Conservation (phyloP, 352 stramenopile genomes). For the Plasmopara muralis region DNA sequence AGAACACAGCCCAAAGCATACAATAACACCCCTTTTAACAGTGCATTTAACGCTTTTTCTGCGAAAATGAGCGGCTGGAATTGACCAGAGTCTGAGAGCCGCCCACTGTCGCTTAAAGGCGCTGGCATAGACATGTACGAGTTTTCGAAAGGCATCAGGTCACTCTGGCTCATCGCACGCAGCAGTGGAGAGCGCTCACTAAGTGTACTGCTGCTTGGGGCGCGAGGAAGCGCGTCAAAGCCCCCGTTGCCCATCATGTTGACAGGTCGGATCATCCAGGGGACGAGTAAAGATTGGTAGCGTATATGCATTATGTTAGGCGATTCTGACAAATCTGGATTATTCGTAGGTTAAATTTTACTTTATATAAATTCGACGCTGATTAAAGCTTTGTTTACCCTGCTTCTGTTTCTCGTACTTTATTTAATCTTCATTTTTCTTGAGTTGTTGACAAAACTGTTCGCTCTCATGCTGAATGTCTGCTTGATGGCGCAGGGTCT, state of each 20-base stretch:
- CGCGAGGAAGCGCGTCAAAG: slow-evolving; percentile 21
- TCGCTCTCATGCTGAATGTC: too few species aligned
- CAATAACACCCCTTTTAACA: slow-evolving; percentile 70
- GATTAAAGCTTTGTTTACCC: too few species aligned
- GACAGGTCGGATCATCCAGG: slow-evolving; percentile 25
- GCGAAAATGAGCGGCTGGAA: slow-evolving; percentile 78
- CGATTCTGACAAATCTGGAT: too few species aligned
- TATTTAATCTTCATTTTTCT: too few species aligned
- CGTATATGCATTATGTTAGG: too few species aligned
- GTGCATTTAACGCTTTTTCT: slow-evolving; percentile 60
- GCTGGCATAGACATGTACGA: slow-evolving; percentile 71
- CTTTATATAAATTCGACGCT: too few species aligned
- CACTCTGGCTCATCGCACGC: slow-evolving; percentile 37
- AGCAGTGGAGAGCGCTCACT: slow-evolving; percentile 69
- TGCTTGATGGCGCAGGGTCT: too few species aligned
- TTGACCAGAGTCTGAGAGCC: slow-evolving; percentile 30
- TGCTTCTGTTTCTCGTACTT: too few species aligned
- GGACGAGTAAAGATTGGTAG: slow-evolving; percentile 1
- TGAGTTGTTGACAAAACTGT: too few species aligned
- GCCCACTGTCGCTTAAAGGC: slow-evolving; percentile 11
- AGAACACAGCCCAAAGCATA: slow-evolving; percentile 73
- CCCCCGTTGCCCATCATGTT: slow-evolving; percentile 28
- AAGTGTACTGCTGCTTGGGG: slow-evolving; percentile 14
- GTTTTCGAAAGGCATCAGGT: slow-evolving; percentile 52
- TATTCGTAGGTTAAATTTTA: too few species aligned